Conservation (phyloP, 1,284 basidiomycete species). For the Cryptococcus sp. region DNA sequence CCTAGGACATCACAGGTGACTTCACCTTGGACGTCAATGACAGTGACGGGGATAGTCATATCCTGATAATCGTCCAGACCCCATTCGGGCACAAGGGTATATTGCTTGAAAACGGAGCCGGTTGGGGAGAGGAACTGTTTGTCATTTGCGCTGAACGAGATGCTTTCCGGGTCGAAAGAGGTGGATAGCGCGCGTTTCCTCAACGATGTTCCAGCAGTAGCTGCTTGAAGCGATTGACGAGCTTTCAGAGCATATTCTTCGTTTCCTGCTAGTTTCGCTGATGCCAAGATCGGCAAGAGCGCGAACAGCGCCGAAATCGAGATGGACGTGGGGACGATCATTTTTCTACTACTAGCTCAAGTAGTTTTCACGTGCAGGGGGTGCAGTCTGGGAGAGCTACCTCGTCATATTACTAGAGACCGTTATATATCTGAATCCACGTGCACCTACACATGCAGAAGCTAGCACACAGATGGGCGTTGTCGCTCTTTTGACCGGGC, state of each 20-base stretch:
- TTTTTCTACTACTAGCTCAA: no score
- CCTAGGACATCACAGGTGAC: constrained; percentile 31
- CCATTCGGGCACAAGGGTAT: constrained; percentile 16
- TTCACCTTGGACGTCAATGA: constrained; percentile 26
- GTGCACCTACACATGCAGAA: no score
- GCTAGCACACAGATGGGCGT: no score
- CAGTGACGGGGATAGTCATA: constrained; percentile 21
- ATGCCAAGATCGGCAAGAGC: neutral
- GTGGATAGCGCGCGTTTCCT: constrained; percentile 2
- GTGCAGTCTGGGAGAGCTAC: no score
- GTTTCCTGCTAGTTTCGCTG: constrained; percentile 20
- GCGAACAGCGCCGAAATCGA: no score
- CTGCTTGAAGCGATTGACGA: constrained; percentile 1
- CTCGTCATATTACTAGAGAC: no score
- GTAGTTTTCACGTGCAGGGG: no score
- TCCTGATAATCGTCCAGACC: constrained; percentile 17
- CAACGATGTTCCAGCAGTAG: neutral
- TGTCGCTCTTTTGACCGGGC: no score
- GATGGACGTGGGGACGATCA: no score
- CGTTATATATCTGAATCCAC: no score
- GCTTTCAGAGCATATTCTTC: constrained; percentile 21
- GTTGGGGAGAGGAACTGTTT: constrained; percentile 29
- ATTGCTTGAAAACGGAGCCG: constrained; percentile 22
- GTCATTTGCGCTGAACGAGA: constrained; percentile 23
- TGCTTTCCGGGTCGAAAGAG: constrained; percentile 18